phyloP scores from a whole-genome alignment of 768 basidiomycete genomes.

The Pulveroboletus ravenelii region DNA sequence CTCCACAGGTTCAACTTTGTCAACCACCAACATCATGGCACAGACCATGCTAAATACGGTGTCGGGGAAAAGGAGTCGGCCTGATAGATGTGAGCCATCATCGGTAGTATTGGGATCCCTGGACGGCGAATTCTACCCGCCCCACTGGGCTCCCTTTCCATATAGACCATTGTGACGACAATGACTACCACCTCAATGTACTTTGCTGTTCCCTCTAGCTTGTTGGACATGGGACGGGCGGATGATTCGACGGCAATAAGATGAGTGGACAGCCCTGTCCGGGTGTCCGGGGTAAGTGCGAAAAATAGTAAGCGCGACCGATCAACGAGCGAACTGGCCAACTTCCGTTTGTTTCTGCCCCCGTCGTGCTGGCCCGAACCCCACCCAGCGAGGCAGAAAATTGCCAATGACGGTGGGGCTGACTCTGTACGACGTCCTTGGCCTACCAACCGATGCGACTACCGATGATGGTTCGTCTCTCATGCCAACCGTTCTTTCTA shows the following conservation, averaged over 20 bases:
- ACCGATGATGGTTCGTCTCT: constrained; percentile 46
- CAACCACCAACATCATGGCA: constrained; percentile 83
- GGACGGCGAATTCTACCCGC: neutral
- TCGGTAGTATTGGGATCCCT: neutral
- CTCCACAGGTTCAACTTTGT: constrained; percentile 88
- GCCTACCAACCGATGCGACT: constrained; percentile 40
- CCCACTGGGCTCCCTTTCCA: neutral
- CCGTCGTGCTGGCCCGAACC: neutral
- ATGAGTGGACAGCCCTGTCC: too few relatives aligned
- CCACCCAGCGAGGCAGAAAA: neutral
- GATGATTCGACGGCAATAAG: too few relatives aligned
- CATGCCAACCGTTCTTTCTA: neutral
- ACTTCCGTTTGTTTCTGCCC: too few relatives aligned
- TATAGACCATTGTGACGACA: too few relatives aligned
- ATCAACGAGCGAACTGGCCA: too few relatives aligned
- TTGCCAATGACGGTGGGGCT: constrained; percentile 29
- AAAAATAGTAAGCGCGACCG: too few relatives aligned
- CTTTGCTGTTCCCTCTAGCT: constrained; percentile 17
- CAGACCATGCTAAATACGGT: constrained; percentile 77
- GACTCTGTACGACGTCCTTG: constrained; percentile 42
- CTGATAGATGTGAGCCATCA: constrained; percentile 14
- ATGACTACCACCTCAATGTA: constrained; percentile 33
- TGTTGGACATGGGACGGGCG: too few relatives aligned
- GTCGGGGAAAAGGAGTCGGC: constrained; percentile 30
- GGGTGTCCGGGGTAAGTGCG: too few relatives aligned